Evolutionary conservation across 768 basidiomycete genomes (phyloP), one percentile per base, ranked within the genome.

Genomic region (Naematelia encephala): DNA sequence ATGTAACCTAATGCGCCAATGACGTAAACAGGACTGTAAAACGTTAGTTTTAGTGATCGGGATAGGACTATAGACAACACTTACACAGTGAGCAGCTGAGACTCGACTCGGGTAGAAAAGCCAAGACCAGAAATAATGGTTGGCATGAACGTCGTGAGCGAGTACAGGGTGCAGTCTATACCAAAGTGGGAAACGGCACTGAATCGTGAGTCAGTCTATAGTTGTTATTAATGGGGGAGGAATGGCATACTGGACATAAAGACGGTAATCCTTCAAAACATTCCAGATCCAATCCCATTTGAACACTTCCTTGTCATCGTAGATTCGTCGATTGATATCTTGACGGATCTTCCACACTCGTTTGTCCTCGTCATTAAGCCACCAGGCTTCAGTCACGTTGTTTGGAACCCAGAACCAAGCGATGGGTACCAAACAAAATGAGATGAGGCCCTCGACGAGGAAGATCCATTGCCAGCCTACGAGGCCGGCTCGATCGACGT

Each of bases 401-500:
- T 72, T 63, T 10, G 70, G 67, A 3, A 72, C 49, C 21, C 59
- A 46, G 54, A 59, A 69, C 39, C 57, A 65, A 11, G 65, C 43
- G 1, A 63, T 46, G 11, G 54, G 52, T 2, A 60, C 66, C 12
- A 67, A 45, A 14, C 56, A 44, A 34, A 69, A 57, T 2, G 70
- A 69, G 19, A 72, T 55, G 50, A 58, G 26, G 19, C 70, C 70
- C 54, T 72, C 70, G 49, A 67, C 62, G 11, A 69, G 42, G 51
- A 60, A 69, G 11, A 69, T 59, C 26, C 55, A 66, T 56, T 69
- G 68, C 65, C 64, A 69, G 3, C 68, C 68, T 12, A 54, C 60
- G 5, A 66, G 50, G 16, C 49, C 48, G 0, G 62, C 62, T 58
- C 84, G 79, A 10, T 79, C 70, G 27, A 86, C 74, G 64, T 88